Conservation (phyloP, 2,329 filamentous ascomycete genomes). For the Tolypocladium inflatum region DNA sequence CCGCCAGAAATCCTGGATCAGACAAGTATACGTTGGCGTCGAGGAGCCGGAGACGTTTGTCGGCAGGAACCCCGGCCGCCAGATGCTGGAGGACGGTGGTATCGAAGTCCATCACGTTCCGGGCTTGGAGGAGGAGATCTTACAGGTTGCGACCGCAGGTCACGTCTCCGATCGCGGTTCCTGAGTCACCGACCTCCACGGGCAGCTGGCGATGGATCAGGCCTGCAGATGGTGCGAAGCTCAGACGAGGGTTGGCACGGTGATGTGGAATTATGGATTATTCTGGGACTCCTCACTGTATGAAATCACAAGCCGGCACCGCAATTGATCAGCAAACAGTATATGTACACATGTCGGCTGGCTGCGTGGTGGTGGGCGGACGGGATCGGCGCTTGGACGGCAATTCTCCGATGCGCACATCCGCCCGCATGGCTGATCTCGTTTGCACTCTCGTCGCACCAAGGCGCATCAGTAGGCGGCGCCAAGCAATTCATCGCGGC, state of each 20-base stretch:
- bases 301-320: too few relatives aligned
- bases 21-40: constrained; percentile 77
- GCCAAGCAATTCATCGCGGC: not conserved
- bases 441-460: not conserved
- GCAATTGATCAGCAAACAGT: too few relatives aligned
- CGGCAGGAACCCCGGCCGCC: constrained; percentile 65
- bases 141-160: constrained; percentile 74
- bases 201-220: not conserved
- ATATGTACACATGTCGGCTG: too few relatives aligned
- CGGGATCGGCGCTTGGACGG: not conserved
- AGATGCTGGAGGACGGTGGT: constrained; percentile 60
- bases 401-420: not conserved
- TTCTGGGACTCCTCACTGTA: too few relatives aligned
- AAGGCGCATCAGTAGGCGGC: not conserved
- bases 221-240: too few relatives aligned
- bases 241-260: too few relatives aligned
- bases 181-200: not conserved
- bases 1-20: constrained; percentile 50
- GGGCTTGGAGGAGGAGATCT: constrained; percentile 72
- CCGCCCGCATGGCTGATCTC: not conserved
- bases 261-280: too few relatives aligned
- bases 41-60: constrained; percentile 89
- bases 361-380: too few relatives aligned
- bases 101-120: constrained; percentile 63
- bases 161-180: constrained; percentile 36